Evolutionary conservation across 192 early-diverging fungal species (phyloP).

Genomic region (Backusella westeae): DNA sequence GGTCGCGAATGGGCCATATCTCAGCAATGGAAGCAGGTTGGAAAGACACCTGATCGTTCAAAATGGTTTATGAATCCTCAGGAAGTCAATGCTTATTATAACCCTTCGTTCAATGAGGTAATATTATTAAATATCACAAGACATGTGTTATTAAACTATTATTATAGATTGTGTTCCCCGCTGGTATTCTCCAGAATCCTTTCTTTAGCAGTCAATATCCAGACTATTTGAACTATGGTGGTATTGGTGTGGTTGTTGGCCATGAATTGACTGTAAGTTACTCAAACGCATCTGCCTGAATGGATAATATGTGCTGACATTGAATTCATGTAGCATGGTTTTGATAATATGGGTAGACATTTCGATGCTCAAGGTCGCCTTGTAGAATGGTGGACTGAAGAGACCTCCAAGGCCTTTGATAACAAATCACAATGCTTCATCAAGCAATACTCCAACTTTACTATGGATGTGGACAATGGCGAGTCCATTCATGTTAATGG

Average conservation of each 20-base stretch:
- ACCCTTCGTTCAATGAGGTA: conserved; percentile 43
- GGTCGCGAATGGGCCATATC: conserved; percentile 9
- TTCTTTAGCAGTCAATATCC: conserved; percentile 44
- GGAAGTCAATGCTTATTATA: conserved; percentile 57
- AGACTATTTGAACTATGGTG: conserved; percentile 63
- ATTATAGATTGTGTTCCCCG: conserved; percentile 43
- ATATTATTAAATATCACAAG: background rate
- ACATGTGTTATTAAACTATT: background rate
- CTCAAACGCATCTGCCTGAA: too few species aligned
- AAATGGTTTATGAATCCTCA: conserved; percentile 47
- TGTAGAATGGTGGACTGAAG: conserved; percentile 68
- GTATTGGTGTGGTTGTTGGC: conserved; percentile 58
- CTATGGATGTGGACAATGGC: conserved; percentile 40
- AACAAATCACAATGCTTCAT: conserved; percentile 57
- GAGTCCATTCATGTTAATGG: conserved; percentile 54
- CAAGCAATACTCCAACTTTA: conserved; percentile 58
- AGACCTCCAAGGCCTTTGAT: conserved; percentile 52
- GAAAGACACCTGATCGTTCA: conserved; percentile 28
- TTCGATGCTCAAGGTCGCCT: conserved; percentile 42
- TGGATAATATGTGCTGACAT: too few species aligned
- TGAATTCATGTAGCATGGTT: conserved; percentile 40
- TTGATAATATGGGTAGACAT: conserved; percentile 49
- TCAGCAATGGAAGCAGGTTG: conserved; percentile 32
- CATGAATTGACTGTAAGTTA: conserved; percentile 44
- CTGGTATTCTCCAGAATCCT: conserved; percentile 58